A percentile compares a stretch with the other conserved stretches of the same genome.
Conservation (phyloP, 768 basidiomycete genomes). For the Cyclocybe aegerita region DNA sequence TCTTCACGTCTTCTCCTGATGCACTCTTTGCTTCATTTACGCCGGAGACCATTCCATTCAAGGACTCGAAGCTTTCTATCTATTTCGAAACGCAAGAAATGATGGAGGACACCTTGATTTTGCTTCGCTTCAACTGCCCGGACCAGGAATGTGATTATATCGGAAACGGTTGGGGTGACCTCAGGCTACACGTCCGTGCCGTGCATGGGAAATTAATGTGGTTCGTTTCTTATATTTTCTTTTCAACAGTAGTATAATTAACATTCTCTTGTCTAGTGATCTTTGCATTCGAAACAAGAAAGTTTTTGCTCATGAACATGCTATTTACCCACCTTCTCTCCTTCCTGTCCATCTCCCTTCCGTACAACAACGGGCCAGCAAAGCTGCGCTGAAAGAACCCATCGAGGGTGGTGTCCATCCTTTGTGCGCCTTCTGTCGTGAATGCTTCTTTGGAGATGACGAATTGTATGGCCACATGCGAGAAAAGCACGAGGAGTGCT, state of each 20-base stretch:
- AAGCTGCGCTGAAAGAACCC: constrained; percentile 45
- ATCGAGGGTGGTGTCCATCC: constrained; percentile 77
- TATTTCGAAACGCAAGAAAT: constrained; percentile 88
- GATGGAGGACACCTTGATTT: constrained; percentile 92
- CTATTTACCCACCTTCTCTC: constrained; percentile 65
- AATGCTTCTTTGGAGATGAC: constrained; percentile 91
- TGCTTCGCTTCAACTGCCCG: constrained; percentile 95
- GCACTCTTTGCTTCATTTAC: constrained; percentile 58
- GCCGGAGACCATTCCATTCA: constrained; percentile 55
- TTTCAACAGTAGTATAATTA: neutral
- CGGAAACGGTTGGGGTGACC: constrained; percentile 85
- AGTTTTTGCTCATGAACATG: constrained; percentile 94
- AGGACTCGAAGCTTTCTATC: constrained; percentile 73
- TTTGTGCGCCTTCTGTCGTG: constrained; percentile 85
- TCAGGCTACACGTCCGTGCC: constrained; percentile 81
- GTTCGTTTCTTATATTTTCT: constrained; percentile 38
- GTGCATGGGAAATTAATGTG: constrained; percentile 80
- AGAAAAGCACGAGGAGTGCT: constrained; percentile 93
- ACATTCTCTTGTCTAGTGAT: constrained; percentile 47
- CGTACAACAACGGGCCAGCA: constrained; percentile 43
- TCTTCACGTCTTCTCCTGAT: constrained; percentile 72
- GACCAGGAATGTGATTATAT: constrained; percentile 80
- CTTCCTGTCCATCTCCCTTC: constrained; percentile 79
- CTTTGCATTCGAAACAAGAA: constrained; percentile 89
- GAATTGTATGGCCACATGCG: constrained; percentile 94